These are phyloP conservation scores for Fusarium irregulare DNA, from an alignment of 2,329 filamentous ascomycete genomes.

Conservation along the genomic window DNA sequence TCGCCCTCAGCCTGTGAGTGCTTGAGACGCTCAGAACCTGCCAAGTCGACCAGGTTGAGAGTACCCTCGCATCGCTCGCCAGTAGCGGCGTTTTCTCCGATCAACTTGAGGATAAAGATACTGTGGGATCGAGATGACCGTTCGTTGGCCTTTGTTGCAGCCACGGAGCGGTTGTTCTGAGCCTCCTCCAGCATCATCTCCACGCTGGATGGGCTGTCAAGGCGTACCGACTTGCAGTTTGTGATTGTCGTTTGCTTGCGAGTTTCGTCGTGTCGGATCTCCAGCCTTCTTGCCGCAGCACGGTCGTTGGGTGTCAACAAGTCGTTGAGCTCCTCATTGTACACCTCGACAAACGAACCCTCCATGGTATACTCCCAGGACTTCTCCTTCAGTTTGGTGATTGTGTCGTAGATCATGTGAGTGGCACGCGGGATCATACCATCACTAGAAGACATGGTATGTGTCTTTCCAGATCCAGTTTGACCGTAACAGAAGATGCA, in stretches of 20 bases:
- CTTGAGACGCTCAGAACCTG: constrained; percentile 90
- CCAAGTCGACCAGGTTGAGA: constrained; percentile 94
- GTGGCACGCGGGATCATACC: constrained; percentile 97
- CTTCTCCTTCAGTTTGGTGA: constrained; percentile 84
- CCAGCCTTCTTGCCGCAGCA: constrained; percentile 79
- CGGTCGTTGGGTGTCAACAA: constrained; percentile 71
- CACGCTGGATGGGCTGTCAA: constrained; percentile 84
- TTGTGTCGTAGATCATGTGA: constrained; percentile 91
- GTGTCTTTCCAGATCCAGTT: constrained; percentile 96
- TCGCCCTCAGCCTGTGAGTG: constrained; percentile 89
- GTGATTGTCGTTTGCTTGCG: constrained; percentile 85
- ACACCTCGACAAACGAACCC: constrained; percentile 95
- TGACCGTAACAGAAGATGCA: constrained; percentile 99
- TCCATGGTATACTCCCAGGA: constrained; percentile 96
- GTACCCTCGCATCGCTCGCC: constrained; percentile 91
- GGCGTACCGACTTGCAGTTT: constrained; percentile 79
- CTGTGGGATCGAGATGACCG: constrained; percentile 94
- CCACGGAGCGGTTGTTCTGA: constrained; percentile 87
- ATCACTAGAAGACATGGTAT: constrained; percentile 90
- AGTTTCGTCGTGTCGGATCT: constrained; percentile 86
- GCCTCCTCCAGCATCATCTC: constrained; percentile 84
- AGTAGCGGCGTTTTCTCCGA: constrained; percentile 77
- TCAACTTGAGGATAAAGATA: constrained; percentile 90
- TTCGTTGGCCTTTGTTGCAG: constrained; percentile 97
- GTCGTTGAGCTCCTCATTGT: constrained; percentile 97